phyloP scores from a whole-genome alignment of 2,329 filamentous ascomycete genomes.

The Penicillium sp. region DNA sequence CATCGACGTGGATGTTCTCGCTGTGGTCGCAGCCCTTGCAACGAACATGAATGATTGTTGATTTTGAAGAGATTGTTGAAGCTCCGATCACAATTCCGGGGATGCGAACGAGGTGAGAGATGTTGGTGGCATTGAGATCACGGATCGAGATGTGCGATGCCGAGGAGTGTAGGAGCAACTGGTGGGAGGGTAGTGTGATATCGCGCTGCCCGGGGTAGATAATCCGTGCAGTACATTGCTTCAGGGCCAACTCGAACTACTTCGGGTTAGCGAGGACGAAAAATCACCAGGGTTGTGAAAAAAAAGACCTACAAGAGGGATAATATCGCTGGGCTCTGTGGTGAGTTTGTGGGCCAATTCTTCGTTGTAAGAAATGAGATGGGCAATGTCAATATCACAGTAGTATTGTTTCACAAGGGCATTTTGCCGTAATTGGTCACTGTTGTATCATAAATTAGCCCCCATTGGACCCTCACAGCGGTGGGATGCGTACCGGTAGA shows the following conservation, averaged over 20 bases:
- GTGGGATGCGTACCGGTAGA: slow-evolving; percentile 69
- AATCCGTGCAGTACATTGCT: slow-evolving; percentile 88
- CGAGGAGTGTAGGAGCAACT: slow-evolving; percentile 89
- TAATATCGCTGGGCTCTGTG: slow-evolving; percentile 86
- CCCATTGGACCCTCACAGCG: slow-evolving; percentile 1
- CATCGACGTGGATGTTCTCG: slow-evolving; percentile 68
- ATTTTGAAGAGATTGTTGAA: slow-evolving; percentile 94
- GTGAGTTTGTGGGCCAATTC: slow-evolving; percentile 86
- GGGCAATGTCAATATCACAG: slow-evolving; percentile 93
- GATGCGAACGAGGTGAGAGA: slow-evolving; percentile 91
- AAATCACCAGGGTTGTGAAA: neutral
- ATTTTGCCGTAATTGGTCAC: slow-evolving; percentile 94
- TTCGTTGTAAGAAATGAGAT: slow-evolving; percentile 94
- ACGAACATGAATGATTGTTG: slow-evolving; percentile 78
- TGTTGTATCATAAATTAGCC: slow-evolving; percentile 35
- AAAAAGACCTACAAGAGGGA: slow-evolving; percentile 69
- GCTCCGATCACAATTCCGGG: slow-evolving; percentile 97
- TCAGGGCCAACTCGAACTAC: slow-evolving; percentile 86
- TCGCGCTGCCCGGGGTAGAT: slow-evolving; percentile 72
- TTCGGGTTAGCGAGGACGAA: slow-evolving; percentile 5
- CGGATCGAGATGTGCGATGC: slow-evolving; percentile 90
- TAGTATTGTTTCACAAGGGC: slow-evolving; percentile 90
- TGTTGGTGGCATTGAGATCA: slow-evolving; percentile 86
- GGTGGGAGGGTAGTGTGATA: slow-evolving; percentile 79
- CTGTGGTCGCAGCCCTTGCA: slow-evolving; percentile 80